These are phyloP conservation scores for Galerina sulciceps DNA, from an alignment of 768 basidiomycete species.

Conservation along the genomic window DNA sequence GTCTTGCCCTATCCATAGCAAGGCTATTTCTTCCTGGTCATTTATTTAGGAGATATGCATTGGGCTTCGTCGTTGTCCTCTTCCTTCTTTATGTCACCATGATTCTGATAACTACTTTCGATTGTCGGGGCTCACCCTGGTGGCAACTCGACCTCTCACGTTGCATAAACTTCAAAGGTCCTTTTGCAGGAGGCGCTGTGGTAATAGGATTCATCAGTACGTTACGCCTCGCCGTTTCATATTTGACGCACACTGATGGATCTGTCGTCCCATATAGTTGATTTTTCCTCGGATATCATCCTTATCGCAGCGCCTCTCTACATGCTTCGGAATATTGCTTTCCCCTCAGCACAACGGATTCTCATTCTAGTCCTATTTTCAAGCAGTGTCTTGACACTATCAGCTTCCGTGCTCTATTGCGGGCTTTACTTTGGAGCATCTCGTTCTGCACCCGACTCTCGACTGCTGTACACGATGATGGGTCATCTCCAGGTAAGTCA, in stretches of 20 bases:
- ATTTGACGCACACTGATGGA: neutral
- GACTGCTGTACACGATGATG: neutral
- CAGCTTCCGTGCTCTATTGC: neutral
- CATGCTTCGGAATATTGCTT: conserved; percentile 25
- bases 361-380: conserved; percentile 30
- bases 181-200: neutral
- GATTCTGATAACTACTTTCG: conserved; percentile 5
- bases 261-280: conserved; percentile 16
- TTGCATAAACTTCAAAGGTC: neutral
- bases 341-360: conserved; percentile 22
- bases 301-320: conserved; percentile 27
- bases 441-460: neutral
- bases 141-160: conserved; percentile 4
- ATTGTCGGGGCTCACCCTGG: conserved; percentile 3
- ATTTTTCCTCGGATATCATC: conserved; percentile 27
- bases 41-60: conserved; percentile 2
- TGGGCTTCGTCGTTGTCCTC: conserved; percentile 12
- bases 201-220: neutral
- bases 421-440: neutral
- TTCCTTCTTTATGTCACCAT: conserved; percentile 10
- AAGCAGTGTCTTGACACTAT: conserved; percentile 7
- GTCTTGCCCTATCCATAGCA: conserved; percentile 15
- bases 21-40: conserved; percentile 15
- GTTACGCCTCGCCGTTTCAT: neutral
- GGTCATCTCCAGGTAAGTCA: too few species aligned